These are phyloP conservation scores for Fusarium proliferatum DNA, from an alignment of 2,329 filamentous ascomycete species.

Conservation along the genomic window DNA sequence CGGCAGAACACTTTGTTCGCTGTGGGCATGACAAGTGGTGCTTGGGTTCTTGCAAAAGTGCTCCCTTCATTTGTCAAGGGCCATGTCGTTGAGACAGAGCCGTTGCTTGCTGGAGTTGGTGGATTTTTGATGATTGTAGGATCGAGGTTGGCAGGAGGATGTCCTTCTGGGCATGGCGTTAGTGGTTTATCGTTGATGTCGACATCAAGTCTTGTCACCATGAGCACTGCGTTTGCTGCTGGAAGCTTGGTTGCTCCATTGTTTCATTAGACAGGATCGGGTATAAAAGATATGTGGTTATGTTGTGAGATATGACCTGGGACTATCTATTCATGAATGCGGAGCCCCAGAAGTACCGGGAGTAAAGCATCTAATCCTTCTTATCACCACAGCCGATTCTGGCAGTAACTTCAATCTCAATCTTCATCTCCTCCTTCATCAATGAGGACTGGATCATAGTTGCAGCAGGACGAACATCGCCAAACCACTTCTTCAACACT, in stretches of 20 bases:
- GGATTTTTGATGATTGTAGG: constrained; percentile 70
- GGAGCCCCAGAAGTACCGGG: no score
- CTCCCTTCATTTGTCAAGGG: constrained; percentile 47
- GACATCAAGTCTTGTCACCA: constrained; percentile 70
- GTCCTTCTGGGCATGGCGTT: constrained; percentile 76
- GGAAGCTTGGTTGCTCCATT: constrained; percentile 53
- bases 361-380: neutral
- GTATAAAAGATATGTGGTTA: neutral
- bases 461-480: constrained; percentile 61
- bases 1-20: constrained; percentile 64
- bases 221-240: constrained; percentile 66
- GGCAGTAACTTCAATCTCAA: constrained; percentile 59
- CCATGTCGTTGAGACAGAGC: constrained; percentile 48
- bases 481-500: constrained; percentile 62
- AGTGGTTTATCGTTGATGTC: constrained; percentile 73
- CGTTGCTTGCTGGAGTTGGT: constrained; percentile 59
- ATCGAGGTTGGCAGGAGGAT: constrained; percentile 71
- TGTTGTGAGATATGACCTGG: neutral
- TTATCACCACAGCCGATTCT: constrained; percentile 44
- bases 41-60: constrained; percentile 51
- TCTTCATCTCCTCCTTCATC: constrained; percentile 62
- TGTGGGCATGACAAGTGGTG: constrained; percentile 61
- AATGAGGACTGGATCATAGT: constrained; percentile 64
- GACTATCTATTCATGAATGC: neutral
- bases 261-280: constrained; percentile 34